phyloP scores from a whole-genome alignment of 2,329 filamentous ascomycete species.

The Coniochaeta sp. region DNA sequence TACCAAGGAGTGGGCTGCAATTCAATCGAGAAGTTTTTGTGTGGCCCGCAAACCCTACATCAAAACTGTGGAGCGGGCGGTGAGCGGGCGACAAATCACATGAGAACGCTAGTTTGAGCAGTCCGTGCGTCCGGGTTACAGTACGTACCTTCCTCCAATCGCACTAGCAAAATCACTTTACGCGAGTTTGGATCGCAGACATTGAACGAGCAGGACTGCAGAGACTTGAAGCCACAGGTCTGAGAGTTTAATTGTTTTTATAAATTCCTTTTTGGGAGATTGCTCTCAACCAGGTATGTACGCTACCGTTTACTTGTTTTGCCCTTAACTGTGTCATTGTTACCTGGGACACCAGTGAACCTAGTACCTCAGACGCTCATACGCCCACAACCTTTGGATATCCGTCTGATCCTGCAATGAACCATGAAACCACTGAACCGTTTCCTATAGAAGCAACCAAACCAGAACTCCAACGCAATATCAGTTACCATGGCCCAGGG shows the following conservation, averaged over 20 bases:
- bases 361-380: no score
- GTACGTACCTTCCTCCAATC: conserved; percentile 2
- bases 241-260: no score
- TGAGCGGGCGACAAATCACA: background rate
- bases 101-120: background rate
- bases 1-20: conserved; percentile 14
- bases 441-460: no score
- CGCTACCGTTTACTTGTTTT: no score
- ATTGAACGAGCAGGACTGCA: no score
- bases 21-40: conserved; percentile 11
- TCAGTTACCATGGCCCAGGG: background rate
- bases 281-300: background rate
- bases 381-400: no score
- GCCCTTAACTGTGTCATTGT: background rate
- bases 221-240: no score
- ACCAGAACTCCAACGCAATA: background rate
- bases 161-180: no score
- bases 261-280: background rate
- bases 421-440: no score
- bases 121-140: background rate
- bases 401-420: no score
- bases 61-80: conserved; percentile 14
- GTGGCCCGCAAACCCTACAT: conserved; percentile 15
- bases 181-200: no score
- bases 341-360: background rate